A percentile compares a stretch with the other conserved stretches of the same genome.
Evolutionary conservation across 495 filamentous ascomycete species (phyloP).

Genomic region (Xylaria scruposa): DNA sequence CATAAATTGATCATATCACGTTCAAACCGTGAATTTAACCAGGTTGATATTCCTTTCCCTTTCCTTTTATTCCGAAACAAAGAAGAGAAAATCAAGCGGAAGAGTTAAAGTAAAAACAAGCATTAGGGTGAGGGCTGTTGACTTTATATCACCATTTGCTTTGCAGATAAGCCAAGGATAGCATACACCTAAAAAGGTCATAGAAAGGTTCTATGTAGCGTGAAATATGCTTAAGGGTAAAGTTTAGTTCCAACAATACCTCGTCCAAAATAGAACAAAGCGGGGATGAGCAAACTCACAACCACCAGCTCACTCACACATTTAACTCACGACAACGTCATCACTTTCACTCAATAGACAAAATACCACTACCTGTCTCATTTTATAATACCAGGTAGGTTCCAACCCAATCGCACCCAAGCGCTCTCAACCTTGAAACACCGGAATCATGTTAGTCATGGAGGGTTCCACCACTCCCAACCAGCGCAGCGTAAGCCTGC

Average conservation of each 20-base stretch:
- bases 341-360: not conserved
- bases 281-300: constrained; percentile 10
- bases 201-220: not conserved
- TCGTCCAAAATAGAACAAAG: not conserved
- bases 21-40: not conserved
- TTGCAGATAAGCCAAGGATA: not conserved
- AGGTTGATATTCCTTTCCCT: no score
- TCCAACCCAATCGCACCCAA: not conserved
- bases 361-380: not conserved
- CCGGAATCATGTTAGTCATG: constrained; percentile 32
- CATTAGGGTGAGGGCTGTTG: not conserved
- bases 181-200: not conserved
- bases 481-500: constrained; percentile 44
- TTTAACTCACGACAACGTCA: constrained; percentile 9
- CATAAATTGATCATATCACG: not conserved
- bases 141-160: not conserved
- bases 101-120: not conserved
- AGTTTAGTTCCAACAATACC: not conserved
- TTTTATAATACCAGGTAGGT: not conserved
- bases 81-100: not conserved
- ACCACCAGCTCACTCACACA: not conserved
- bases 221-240: not conserved
- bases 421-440: not conserved
- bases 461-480: not conserved
- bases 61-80: no score